A percentile compares a stretch with the other conserved stretches of the same genome.
Conservation (phyloP, 768 basidiomycete genomes). For the Dioszegia hungarica region DNA sequence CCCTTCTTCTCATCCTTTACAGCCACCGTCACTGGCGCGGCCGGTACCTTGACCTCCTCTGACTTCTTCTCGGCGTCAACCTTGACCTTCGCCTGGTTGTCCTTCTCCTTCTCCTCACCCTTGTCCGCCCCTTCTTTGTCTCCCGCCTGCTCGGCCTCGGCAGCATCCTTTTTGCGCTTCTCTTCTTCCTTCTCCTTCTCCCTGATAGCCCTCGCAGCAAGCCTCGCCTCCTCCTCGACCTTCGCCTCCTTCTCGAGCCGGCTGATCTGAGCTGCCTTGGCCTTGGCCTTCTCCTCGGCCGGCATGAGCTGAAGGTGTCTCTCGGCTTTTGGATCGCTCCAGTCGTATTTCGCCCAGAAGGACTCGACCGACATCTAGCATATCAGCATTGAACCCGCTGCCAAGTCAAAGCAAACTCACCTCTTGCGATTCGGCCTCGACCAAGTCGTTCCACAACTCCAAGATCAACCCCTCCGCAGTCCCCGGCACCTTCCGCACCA, state of each 20-base stretch:
- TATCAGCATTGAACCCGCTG: background rate
- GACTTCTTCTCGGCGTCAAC: background rate
- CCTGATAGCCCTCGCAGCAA: background rate
- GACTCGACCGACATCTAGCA: constrained; percentile 23
- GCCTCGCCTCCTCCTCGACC: background rate
- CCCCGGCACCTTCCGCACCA: constrained; percentile 21
- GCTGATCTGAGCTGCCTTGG: background rate
- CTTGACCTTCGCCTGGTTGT: constrained; percentile 1
- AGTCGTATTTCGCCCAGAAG: constrained; percentile 40
- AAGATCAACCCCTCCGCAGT: constrained; percentile 24
- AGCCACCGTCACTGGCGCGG: too few species aligned
- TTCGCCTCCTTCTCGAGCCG: constrained; percentile 5
- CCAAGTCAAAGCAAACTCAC: constrained; percentile 16
- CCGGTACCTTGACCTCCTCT: background rate
- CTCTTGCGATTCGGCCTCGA: constrained; percentile 23
- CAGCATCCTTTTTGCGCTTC: constrained; percentile 7
- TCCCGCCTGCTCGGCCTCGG: constrained; percentile 1
- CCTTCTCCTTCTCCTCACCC: background rate
- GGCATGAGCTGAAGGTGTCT: constrained; percentile 14
- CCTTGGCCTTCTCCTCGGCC: constrained; percentile 8
- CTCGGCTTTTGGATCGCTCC: constrained; percentile 28
- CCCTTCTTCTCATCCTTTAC: too few species aligned
- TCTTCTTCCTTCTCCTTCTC: constrained; percentile 3
- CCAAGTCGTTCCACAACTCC: constrained; percentile 40
- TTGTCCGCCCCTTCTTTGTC: constrained; percentile 1